Conservation (phyloP, 345 rosid species). For the Eucalyptus pauciflora region DNA sequence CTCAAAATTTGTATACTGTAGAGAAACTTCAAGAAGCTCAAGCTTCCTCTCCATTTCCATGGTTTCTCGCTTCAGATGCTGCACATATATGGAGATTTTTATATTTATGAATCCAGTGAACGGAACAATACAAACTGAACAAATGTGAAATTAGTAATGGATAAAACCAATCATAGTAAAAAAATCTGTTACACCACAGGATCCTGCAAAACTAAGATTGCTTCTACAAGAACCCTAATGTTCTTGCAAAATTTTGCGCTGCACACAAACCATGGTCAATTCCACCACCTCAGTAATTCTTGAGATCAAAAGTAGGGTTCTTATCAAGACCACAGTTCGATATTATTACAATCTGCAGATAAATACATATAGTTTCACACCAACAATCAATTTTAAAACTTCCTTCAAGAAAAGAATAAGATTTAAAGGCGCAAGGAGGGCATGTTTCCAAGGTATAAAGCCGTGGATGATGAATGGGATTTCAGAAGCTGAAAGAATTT, state of each 20-base stretch:
- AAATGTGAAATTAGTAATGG: not conserved
- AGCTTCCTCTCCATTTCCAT: conserved; percentile 26
- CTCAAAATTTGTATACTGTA: conserved; percentile 17
- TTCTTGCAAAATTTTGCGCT: not conserved
- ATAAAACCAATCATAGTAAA: not conserved
- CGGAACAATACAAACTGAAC: not conserved
- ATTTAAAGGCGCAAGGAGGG: not conserved
- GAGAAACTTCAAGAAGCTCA: conserved; percentile 34
- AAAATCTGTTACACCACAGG: not conserved
- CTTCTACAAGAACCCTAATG: too few species aligned
- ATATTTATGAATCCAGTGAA: not conserved
- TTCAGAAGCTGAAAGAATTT: too few species aligned
- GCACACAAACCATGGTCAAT: not conserved
- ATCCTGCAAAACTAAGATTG: not conserved
- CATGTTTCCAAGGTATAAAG: not conserved
- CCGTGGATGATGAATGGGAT: too few species aligned
- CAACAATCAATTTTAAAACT: too few species aligned
- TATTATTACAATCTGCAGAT: not conserved
- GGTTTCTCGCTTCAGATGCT: conserved; percentile 32
- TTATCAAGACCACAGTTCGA: accelerated
- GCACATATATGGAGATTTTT: not conserved
- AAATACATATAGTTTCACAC: not conserved
- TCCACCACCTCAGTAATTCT: not conserved
- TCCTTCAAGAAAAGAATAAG: not conserved
- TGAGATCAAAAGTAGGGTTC: not conserved